Evolutionary conservation across 2,329 filamentous ascomycete species (phyloP), one percentile per base, ranked within the genome.

Genomic region (Fusarium incarnatum): DNA sequence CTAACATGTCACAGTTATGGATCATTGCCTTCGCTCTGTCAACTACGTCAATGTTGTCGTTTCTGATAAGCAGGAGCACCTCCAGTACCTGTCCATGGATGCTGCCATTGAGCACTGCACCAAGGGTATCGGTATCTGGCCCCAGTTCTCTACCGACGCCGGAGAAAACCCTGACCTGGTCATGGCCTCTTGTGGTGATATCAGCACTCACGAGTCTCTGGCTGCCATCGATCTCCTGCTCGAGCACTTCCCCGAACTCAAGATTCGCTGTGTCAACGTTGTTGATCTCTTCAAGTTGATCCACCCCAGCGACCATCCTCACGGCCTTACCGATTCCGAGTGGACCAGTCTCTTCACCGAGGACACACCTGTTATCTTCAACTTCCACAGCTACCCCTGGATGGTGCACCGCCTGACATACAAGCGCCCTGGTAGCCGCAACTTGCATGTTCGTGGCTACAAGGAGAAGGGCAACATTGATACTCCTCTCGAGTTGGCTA

Each of bases 31-130:
- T 64, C 86, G 86, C 67, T 92, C 88, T 49, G 83, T 83, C 72
- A 94, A 94, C 84, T 94, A 94, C 77, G 92, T 94, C 81, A 94
- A 94, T 76, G 91, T 94, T 48, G 83, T 94, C 52, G 92, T 94
- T 1, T 88, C 92, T 47, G 92, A 94, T 81, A 94, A 94, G 82
- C 91, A 94, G 77, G 87, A 92, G 42, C 92, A 94, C 75, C 84
- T 93, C 23, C 92, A 94, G 76, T 94, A 88, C 78, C 86, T 94
- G n/a, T 81, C 83, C 70, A 92, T 93, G 87, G 89, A 93, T 2
- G 86, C 88, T 64, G 92, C 92, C 5, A 83, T 93, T 56, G 85
- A 88, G 64, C 92, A 94, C 80, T 94, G 92, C 83, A 91, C 89
- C 61, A 94, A 94, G 81, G 92, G 92, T 52, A 86, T 91, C 46